Evolutionary conservation across 345 rosid genomes (phyloP).

Genomic region (Raphanus raphanistrum): DNA sequence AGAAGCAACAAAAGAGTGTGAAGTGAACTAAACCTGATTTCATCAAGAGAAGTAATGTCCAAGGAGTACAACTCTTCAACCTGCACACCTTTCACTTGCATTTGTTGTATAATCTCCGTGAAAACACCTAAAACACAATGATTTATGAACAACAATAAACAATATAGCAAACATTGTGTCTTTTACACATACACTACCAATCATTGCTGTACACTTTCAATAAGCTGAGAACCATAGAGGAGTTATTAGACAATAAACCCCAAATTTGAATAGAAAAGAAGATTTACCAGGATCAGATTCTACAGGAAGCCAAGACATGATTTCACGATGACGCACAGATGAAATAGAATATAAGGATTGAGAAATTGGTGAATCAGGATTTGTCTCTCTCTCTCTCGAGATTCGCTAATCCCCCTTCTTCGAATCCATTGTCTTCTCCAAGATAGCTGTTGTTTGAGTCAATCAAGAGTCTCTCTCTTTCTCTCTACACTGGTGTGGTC

Average conservation of each 20-base stretch:
- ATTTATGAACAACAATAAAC: neutral
- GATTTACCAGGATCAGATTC: slow-evolving; percentile 42
- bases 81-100: slow-evolving; percentile 44
- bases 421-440: slow-evolving; percentile 22
- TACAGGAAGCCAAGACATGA: slow-evolving; percentile 41
- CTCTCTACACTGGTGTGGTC: neutral
- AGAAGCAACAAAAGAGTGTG: neutral
- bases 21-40: slow-evolving; percentile 24
- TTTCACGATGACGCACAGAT: slow-evolving; percentile 6
- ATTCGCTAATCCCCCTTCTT: slow-evolving; percentile 14
- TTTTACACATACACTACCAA: slow-evolving; percentile 1
- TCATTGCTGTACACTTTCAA: too few species aligned
- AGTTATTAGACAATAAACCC: neutral
- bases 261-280: neutral
- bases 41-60: slow-evolving; percentile 24
- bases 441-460: slow-evolving; percentile 6
- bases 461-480: neutral
- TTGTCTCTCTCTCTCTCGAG: slow-evolving; percentile 1
- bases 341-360: slow-evolving; percentile 1
- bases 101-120: slow-evolving; percentile 41
- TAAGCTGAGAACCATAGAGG: too few species aligned
- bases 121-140: slow-evolving; percentile 26
- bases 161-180: neutral
- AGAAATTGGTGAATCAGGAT: slow-evolving; percentile 7
- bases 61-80: slow-evolving; percentile 39